Evolutionary conservation across 2,329 filamentous ascomycete genomes (phyloP).

Genomic region (Exophiala calicioides): DNA sequence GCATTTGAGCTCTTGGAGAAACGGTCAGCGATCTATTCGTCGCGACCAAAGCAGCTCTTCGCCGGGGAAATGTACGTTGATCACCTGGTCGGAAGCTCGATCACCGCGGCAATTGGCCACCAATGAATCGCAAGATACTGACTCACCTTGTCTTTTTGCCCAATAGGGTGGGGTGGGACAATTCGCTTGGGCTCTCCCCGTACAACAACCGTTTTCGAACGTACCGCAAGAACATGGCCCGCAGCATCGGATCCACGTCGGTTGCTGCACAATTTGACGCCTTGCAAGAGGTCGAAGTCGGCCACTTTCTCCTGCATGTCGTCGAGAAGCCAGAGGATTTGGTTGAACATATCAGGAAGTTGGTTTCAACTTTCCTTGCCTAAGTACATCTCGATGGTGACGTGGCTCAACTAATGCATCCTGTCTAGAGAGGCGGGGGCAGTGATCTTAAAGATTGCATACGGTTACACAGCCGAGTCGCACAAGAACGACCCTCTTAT

Average conservation of each 20-base stretch:
- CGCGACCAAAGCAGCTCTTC: conserved; percentile 37
- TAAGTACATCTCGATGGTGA: background rate
- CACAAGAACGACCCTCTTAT: conserved; percentile 47
- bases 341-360: conserved; percentile 40
- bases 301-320: conserved; percentile 47
- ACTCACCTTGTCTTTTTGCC: background rate
- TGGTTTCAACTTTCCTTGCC: background rate
- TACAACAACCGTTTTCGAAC: conserved; percentile 43
- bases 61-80: conserved; percentile 42
- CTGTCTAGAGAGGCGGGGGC: conserved; percentile 40
- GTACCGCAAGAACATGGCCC: conserved; percentile 49
- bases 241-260: conserved; percentile 48
- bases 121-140: background rate
- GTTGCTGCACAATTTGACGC: conserved; percentile 43
- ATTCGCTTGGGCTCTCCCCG: conserved; percentile 38
- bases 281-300: conserved; percentile 48
- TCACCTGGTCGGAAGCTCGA: background rate
- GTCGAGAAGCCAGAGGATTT: conserved; percentile 43
- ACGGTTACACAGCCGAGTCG: conserved; percentile 49
- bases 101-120: background rate
- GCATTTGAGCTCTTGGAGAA: conserved; percentile 41
- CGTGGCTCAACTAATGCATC: background rate
- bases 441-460: conserved; percentile 48
- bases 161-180: conserved; percentile 36
- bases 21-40: conserved; percentile 36